phyloP scores from a whole-genome alignment of 2,329 filamentous ascomycete species.

The Mollisia scopiformis region DNA sequence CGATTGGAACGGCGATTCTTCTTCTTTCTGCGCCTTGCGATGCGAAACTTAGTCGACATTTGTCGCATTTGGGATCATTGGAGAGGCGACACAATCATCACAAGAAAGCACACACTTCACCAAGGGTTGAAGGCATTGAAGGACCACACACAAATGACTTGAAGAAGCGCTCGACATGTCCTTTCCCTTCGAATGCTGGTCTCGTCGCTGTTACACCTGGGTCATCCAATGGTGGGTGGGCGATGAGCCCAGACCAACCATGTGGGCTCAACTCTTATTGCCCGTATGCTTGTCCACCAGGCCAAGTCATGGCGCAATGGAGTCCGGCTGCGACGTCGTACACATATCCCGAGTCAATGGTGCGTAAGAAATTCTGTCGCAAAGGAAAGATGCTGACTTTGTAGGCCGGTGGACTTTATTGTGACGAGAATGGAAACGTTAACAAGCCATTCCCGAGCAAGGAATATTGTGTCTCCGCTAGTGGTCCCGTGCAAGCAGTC shows the following conservation, averaged over 20 bases:
- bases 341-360: slow-evolving; percentile 72
- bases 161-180: slow-evolving; percentile 50
- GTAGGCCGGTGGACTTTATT: slow-evolving; percentile 75
- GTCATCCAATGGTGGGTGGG: slow-evolving; percentile 72
- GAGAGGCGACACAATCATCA: slow-evolving; percentile 32
- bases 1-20: slow-evolving; percentile 52
- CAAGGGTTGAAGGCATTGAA: slow-evolving; percentile 24
- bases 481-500: slow-evolving; percentile 64
- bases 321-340: slow-evolving; percentile 69
- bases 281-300: slow-evolving; percentile 75
- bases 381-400: slow-evolving; percentile 15
- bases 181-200: slow-evolving; percentile 68
- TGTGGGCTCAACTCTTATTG: slow-evolving; percentile 72
- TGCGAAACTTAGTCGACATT: slow-evolving; percentile 28
- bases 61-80: slow-evolving; percentile 32
- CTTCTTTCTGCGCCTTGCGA: slow-evolving; percentile 43
- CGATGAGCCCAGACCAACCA: slow-evolving; percentile 74
- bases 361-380: slow-evolving; percentile 41
- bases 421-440: slow-evolving; percentile 66
- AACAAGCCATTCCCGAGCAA: slow-evolving; percentile 69
- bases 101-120: slow-evolving; percentile 28
- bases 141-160: slow-evolving; percentile 13
- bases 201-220: slow-evolving; percentile 69
- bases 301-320: slow-evolving; percentile 81
- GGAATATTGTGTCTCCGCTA: slow-evolving; percentile 72